Evolutionary conservation across 1,284 basidiomycete genomes (phyloP).

Genomic region (Ceratobasidium sp.): DNA sequence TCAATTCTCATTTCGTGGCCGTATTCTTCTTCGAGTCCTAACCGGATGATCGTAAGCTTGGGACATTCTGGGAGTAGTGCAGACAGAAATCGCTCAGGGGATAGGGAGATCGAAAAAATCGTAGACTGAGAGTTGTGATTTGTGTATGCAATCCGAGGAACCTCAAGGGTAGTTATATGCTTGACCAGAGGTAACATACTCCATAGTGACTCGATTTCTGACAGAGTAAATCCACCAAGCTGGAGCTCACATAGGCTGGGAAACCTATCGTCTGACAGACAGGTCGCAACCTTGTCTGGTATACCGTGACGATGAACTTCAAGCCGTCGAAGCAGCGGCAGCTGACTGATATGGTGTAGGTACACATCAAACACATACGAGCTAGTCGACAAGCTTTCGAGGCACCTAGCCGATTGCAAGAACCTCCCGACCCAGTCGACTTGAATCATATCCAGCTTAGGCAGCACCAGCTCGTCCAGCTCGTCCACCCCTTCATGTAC

Average conservation of each 20-base stretch:
- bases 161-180: neutral
- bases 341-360: neutral
- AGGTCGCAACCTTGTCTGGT: neutral
- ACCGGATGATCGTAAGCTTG: neutral
- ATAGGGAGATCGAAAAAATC: neutral
- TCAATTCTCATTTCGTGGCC: neutral
- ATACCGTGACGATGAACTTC: neutral
- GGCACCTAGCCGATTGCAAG: neutral
- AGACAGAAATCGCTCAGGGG: neutral
- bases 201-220: conserved; percentile 7
- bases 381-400: neutral
- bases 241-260: neutral
- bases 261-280: neutral
- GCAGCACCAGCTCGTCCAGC: neutral
- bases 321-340: neutral
- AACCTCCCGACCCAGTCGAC: neutral
- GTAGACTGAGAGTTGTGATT: neutral
- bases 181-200: neutral
- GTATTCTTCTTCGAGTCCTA: neutral
- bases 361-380: neutral
- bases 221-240: neutral
- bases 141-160: neutral
- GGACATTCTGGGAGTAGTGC: neutral
- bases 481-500: neutral
- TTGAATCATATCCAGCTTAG: neutral